Percentiles rank a stretch among this genome's conserved stretches.
Conservation (phyloP, 495 filamentous ascomycete species). For the Copromyces sp. region DNA sequence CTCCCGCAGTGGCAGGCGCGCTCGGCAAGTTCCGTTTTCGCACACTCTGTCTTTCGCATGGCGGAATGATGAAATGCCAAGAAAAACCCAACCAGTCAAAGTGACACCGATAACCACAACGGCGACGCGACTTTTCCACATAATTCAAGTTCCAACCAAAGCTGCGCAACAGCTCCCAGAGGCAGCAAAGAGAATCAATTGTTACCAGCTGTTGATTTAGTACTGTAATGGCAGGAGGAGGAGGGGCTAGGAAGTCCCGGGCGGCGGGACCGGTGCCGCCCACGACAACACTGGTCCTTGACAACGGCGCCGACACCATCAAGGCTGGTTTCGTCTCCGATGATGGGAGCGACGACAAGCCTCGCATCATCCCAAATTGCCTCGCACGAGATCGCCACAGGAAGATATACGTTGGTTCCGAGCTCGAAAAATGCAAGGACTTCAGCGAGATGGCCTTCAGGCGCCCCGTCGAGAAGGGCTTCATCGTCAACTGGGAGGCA, state of each 20-base stretch:
- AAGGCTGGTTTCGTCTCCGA: slow-evolving; percentile 72
- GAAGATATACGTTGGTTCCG: slow-evolving; percentile 66
- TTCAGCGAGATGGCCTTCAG: slow-evolving; percentile 85
- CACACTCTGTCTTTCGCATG: background rate
- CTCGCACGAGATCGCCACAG: slow-evolving; percentile 74
- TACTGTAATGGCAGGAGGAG: slow-evolving; percentile 30
- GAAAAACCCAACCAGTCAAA: background rate
- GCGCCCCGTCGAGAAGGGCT: slow-evolving; percentile 90
- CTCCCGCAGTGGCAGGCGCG: background rate
- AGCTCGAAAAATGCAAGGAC: slow-evolving; percentile 72
- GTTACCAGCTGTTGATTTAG: background rate
- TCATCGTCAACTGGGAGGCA: slow-evolving; percentile 91
- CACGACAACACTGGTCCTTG: slow-evolving; percentile 68
- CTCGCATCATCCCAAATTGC: slow-evolving; percentile 74
- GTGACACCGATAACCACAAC: background rate
- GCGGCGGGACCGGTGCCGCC: slow-evolving; percentile 36
- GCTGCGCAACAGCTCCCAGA: background rate
- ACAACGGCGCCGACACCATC: slow-evolving; percentile 89
- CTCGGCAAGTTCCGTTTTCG: background rate
- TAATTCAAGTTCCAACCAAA: background rate
- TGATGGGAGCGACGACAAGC: slow-evolving; percentile 37
- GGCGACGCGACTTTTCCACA: background rate
- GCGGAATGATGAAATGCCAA: background rate
- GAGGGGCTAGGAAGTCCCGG: slow-evolving; percentile 26
- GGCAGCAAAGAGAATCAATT: background rate